A percentile compares a stretch with the other conserved stretches of the same genome.
Conservation (phyloP, 1,284 basidiomycete species). For the Microbotryum scabiosae region DNA sequence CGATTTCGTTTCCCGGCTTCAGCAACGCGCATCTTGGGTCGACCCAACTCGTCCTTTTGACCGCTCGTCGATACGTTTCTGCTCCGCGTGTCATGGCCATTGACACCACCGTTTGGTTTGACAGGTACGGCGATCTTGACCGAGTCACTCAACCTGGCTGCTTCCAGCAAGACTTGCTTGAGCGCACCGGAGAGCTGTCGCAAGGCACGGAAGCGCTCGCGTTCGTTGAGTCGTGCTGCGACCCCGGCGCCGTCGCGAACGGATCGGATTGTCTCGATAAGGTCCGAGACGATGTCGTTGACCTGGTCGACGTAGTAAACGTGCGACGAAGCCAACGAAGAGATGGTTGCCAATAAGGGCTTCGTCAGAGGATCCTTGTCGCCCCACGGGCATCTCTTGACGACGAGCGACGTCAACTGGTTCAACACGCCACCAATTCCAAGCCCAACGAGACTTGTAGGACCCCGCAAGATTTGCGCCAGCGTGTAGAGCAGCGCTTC, state of each 20-base stretch:
- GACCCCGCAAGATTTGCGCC: constrained; percentile 55
- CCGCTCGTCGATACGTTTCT: not conserved
- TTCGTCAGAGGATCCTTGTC: constrained; percentile 62
- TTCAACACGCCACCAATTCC: constrained; percentile 13
- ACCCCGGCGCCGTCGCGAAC: constrained; percentile 46
- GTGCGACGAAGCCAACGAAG: constrained; percentile 69
- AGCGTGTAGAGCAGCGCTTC: constrained; percentile 68
- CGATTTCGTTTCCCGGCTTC: constrained; percentile 51
- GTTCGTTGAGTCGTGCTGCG: constrained; percentile 42
- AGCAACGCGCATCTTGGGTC: constrained; percentile 15
- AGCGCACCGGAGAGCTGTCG: constrained; percentile 64
- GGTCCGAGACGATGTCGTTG: constrained; percentile 79
- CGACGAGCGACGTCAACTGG: constrained; percentile 13
- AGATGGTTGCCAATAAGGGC: constrained; percentile 66
- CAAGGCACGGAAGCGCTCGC: constrained; percentile 58
- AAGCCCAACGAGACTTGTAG: constrained; percentile 14
- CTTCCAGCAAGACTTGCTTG: constrained; percentile 55
- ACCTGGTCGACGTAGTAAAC: constrained; percentile 96
- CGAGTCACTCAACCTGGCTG: constrained; percentile 48
- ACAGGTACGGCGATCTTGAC: constrained; percentile 28
- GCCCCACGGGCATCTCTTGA: constrained; percentile 54
- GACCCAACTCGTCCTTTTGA: constrained; percentile 1
- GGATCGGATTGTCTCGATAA: constrained; percentile 63
- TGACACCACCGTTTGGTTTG: constrained; percentile 20
- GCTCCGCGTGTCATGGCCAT: constrained; percentile 33